Percentiles rank a stretch among this genome's conserved stretches.
Conservation (phyloP, 441 rosid species). For the Adansonia madagascariensis region DNA sequence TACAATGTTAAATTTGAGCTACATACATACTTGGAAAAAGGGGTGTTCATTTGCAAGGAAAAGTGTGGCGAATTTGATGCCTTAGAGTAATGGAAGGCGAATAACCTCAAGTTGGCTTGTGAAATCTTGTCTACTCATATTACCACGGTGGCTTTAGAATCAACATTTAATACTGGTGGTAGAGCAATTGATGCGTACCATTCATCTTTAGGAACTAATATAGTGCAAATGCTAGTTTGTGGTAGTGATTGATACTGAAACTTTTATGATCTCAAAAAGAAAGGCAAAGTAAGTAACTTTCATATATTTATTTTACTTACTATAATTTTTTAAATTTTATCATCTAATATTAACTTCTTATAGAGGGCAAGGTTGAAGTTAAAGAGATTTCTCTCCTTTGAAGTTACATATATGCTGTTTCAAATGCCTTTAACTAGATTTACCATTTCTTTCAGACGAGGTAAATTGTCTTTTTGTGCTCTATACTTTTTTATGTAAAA, state of each 20-base stretch:
- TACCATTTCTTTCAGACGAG: conserved; percentile 10
- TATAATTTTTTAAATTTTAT: no score
- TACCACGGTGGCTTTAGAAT: background rate
- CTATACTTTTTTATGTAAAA: background rate
- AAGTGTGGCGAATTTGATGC: background rate
- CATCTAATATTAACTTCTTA: no score
- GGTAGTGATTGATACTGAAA: background rate
- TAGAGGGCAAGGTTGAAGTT: no score
- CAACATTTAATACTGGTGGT: background rate
- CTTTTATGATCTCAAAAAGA: no score
- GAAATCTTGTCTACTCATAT: background rate
- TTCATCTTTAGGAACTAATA: background rate
- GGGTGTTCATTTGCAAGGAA: background rate
- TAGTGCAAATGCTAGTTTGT: background rate
- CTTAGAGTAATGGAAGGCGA: no score
- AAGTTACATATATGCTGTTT: no score
- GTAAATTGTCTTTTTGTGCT: background rate
- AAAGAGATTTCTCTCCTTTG: no score
- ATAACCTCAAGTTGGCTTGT: background rate
- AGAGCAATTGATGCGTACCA: background rate
- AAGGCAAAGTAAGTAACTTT: no score
- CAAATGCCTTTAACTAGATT: conserved; percentile 60
- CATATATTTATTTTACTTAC: no score
- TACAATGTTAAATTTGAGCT: background rate
- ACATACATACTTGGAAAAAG: background rate